These are phyloP conservation scores for Sabuloglossum arenarium DNA, from an alignment of 495 filamentous ascomycete genomes.

Conservation along the genomic window DNA sequence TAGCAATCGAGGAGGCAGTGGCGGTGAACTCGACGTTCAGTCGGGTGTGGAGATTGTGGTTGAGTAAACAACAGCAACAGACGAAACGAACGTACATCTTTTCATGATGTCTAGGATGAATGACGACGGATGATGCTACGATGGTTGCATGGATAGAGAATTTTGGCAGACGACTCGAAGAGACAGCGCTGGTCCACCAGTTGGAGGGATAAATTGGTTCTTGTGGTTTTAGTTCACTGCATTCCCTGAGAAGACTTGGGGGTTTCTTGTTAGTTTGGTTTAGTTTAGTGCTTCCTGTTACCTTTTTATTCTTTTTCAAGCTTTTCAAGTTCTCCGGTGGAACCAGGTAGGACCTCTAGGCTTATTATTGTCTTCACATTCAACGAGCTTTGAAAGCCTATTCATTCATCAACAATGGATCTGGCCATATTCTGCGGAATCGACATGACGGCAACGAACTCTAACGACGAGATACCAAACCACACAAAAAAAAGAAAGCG, in stretches of 20 bases:
- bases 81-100: neutral
- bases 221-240: neutral
- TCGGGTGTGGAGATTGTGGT: conserved; percentile 28
- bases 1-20: conserved; percentile 49
- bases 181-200: neutral
- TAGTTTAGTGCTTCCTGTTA: neutral
- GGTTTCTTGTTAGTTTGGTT: neutral
- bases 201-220: neutral
- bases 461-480: neutral
- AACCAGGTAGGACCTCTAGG: neutral
- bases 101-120: conserved; percentile 3
- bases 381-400: neutral
- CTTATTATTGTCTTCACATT: neutral
- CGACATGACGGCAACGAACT: conserved; percentile 2
- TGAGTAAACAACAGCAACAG: conserved; percentile 11
- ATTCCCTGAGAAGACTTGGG: neutral
- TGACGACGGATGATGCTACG: conserved; percentile 3
- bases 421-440: neutral
- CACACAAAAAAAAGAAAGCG: neutral
- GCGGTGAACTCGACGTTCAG: conserved; percentile 32
- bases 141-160: conserved; percentile 2
- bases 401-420: neutral
- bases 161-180: neutral
- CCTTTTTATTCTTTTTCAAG: neutral
- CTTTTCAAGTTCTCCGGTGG: conserved; percentile 1